Conservation (phyloP, 2,329 filamentous ascomycete species). For the Amylocarpus encephaloides region DNA sequence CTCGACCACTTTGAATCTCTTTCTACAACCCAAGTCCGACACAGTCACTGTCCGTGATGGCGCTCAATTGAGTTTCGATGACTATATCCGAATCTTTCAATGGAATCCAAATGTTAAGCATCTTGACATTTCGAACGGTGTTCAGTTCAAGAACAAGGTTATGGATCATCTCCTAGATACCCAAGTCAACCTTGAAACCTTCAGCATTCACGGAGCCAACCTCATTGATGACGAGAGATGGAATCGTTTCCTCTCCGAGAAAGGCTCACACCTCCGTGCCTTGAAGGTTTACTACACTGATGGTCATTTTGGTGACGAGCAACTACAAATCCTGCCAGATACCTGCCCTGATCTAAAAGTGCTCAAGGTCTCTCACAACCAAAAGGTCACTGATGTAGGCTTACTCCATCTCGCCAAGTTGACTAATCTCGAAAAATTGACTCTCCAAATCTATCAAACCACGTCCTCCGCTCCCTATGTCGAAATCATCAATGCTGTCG, state of each 20-base stretch:
- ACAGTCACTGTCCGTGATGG: slow-evolving; percentile 52
- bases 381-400: slow-evolving; percentile 60
- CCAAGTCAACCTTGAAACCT: slow-evolving; percentile 58
- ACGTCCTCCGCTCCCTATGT: slow-evolving; percentile 52
- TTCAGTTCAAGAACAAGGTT: slow-evolving; percentile 82
- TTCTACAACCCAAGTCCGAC: slow-evolving; percentile 46
- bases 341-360: slow-evolving; percentile 63
- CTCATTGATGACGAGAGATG: slow-evolving; percentile 72
- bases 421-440: slow-evolving; percentile 63
- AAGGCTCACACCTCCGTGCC: slow-evolving; percentile 58
- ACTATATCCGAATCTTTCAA: slow-evolving; percentile 77
- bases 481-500: slow-evolving; percentile 55
- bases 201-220: slow-evolving; percentile 81
- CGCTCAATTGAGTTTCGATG: slow-evolving; percentile 62
- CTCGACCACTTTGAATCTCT: slow-evolving; percentile 48
- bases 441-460: slow-evolving; percentile 57
- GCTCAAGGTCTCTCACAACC: slow-evolving; percentile 77
- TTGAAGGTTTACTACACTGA: slow-evolving; percentile 82
- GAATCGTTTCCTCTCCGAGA: slow-evolving; percentile 59
- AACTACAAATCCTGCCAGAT: slow-evolving; percentile 53
- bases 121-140: slow-evolving; percentile 75
- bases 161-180: slow-evolving; percentile 75
- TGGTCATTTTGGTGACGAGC: slow-evolving; percentile 69
- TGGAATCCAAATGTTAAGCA: slow-evolving; percentile 61
- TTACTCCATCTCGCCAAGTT: slow-evolving; percentile 59